Evolutionary conservation across 2,329 filamentous ascomycete species (phyloP), one percentile per base, ranked within the genome.

Genomic region (Trichocomaceae sp.): DNA sequence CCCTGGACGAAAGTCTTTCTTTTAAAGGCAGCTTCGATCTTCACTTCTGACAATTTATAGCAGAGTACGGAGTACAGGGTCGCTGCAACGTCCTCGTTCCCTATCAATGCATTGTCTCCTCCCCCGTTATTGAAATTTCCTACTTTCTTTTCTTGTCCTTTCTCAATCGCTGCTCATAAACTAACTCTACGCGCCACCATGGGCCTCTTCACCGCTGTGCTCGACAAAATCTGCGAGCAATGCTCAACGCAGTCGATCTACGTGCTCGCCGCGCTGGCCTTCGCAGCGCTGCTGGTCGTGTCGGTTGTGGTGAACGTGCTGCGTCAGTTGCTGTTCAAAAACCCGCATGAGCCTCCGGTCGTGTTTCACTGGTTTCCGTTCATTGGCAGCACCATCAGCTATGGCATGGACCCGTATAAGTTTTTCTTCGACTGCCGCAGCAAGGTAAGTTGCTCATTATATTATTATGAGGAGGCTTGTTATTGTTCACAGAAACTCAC

Each of bases 381-480:
- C 62, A 80, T 99, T 65, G 92, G 92, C 60, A 96, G 86, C 77
- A 96, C 93, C 57, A 79, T 97, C 64, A 88, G 83, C 45, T 99
- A 97, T 75, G 92, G 92, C 72, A 96, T 96, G 74, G 90, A 97
- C 67, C 65, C 83, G 1, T 84, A 79, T 71, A 78, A 76, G 57
- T 84, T 85, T 72, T 84, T 84, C 70, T 79, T 80, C 64, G 63
- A 79, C 63, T 81, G 84, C 73, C 81, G 84, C 64, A 79, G 81
- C 64, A 95, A 95, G 85, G 88, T 90, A 65, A 58, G 75, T 60
- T 5, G 8, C 15, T 9, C 15, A n/a, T 15, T 22, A 20, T 15
- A 26, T n/a, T n/a, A 20, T 29, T 45, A 2, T 26, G 12, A 12
- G 17, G 19, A 2, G 10, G 2, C n/a, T 31, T 17, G 29, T n/a